Base-by-base conservation (phyloP, 1,284 basidiomycete species). In the Vanrija humicola region DNA sequence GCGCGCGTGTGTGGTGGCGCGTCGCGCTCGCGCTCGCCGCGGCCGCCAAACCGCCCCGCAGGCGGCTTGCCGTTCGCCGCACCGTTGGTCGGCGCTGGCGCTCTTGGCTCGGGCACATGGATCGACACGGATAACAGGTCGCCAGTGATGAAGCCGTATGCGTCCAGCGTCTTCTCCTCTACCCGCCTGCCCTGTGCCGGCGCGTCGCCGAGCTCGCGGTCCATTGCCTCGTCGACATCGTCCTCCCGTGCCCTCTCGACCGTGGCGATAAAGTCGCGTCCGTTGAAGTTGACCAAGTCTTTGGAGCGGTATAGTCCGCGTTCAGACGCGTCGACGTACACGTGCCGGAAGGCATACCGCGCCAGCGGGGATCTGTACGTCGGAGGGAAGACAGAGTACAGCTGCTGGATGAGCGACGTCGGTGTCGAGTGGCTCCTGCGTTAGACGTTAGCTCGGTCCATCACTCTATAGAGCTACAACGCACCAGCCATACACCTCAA, bases 261-360 rank as follows among this genome's bases (percentile, higher is more conserved):
- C 0, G 58, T 52, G 6, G 56, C 55, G 42, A 64, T 47, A 18
- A 75, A 51, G 34, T 75, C 72, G 19, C 67, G 61, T 0, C 70
- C 72, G 5, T 60, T 64, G 46, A 75, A 70, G 10, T 61, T 50
- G 15, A 65, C 61, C 9, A 75, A 58, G 38, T 75, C 73, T 46
- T 63, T 64, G 23, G 54, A 62, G 14, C 62, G 56, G 55, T 73
- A 75, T 45, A 75, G 56, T 0, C 71, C 68, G 5, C 67, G 61
- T 16, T 64, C 64, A 16, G 66, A 67, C 9, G 70, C 72, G 51
- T 75, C 73, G 56, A 73, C 73, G 56, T 72, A 75, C 34, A 73
- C 65, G 58, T 73, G 73, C 62, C 64, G 53, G 56, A 73, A 72
- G 15, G 64, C 54, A 59, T 65, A 73, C 6, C 72, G 62, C 2